These are phyloP conservation scores for Laburnicola sp. DNA, from an alignment of 2,329 filamentous ascomycete species.

Conservation along the genomic window DNA sequence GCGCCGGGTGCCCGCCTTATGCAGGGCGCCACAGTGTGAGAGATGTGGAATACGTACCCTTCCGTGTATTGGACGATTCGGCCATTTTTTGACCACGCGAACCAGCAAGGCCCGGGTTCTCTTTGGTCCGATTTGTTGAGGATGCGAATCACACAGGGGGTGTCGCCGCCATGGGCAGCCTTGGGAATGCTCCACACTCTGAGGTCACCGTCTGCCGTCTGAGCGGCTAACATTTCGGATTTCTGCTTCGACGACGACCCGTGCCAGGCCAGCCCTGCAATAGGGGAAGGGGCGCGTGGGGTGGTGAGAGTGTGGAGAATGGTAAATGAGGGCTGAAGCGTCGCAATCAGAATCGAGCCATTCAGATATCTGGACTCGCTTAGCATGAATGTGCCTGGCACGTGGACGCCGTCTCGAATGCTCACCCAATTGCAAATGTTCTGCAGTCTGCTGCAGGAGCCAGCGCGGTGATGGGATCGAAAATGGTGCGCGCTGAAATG, in stretches of 20 bases:
- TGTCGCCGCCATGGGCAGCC: conserved; percentile 66
- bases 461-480: conserved; percentile 91
- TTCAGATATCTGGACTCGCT: conserved; percentile 75
- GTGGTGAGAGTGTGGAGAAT: conserved; percentile 92
- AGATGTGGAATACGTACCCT: conserved; percentile 63
- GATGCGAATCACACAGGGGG: conserved; percentile 85
- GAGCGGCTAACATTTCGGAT: conserved; percentile 95
- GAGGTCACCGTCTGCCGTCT: conserved; percentile 88
- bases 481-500: conserved; percentile 84
- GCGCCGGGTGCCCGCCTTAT: conserved; percentile 18
- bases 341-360: conserved; percentile 88
- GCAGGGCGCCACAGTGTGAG: conserved; percentile 11
- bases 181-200: conserved; percentile 97
- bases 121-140: conserved; percentile 78
- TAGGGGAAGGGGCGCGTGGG: conserved; percentile 79
- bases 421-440: conserved; percentile 93
- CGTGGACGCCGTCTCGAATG: neutral
- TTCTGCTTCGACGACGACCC: conserved; percentile 94
- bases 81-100: conserved; percentile 97
- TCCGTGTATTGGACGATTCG: conserved; percentile 91
- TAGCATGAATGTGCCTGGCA: conserved; percentile 17
- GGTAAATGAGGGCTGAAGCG: conserved; percentile 86
- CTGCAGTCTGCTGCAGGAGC: conserved; percentile 87
- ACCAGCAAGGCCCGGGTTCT: conserved; percentile 83
- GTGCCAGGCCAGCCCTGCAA: conserved; percentile 90